Base-by-base conservation (phyloP, 73 alveolate species). In the Stentor coeruleus region DNA sequence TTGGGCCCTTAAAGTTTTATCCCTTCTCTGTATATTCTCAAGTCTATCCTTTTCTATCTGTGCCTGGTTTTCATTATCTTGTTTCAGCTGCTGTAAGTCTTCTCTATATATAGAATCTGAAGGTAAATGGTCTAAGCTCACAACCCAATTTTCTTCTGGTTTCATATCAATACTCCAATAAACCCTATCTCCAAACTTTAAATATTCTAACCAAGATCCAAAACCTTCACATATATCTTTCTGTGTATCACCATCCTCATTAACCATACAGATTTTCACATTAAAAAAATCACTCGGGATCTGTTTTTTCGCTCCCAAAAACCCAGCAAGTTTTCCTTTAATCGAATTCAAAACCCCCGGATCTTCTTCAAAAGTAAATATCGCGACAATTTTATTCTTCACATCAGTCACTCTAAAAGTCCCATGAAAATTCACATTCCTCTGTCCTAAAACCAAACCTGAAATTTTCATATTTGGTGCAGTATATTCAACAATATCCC, bases 51-150 rank as follows among this genome's bases (percentile, higher is more conserved):
- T 94, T 96, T 57, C 74, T 36, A 6, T 42, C 66, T 90, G 93
- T 3, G 98, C 99, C 36, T 81, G 35, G 76, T 77, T 39, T 0
- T 14, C 14, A 40, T 75, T 38, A n/a, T 66, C 83, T n/a, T 31
- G 14, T 1, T n/a, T 28, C 72, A 95, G 82, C 95, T 93, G 91
- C 3, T 90, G 81, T 74, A 95, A 83, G 81, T 95, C 99, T 83
- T 93, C 99, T 85, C 99, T 88, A 84, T 87, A 95, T 81, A 97
- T 88, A 74, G 94, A 85, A 87, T 95, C 99, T n/a, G 96, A 86
- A 0, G 98, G 99, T 4, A 90, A 40, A 20, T 31, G 83, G 39
- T 75, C 38, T 36, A 14, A 1, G 14, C 59, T 15, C 6, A 20
- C 11, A 20, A 15, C 39, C 35, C 28, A n/a, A 2, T 6, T 20